Evolutionary conservation across 1,284 basidiomycete species (phyloP).

Genomic region (Rhizoctonia solani): DNA sequence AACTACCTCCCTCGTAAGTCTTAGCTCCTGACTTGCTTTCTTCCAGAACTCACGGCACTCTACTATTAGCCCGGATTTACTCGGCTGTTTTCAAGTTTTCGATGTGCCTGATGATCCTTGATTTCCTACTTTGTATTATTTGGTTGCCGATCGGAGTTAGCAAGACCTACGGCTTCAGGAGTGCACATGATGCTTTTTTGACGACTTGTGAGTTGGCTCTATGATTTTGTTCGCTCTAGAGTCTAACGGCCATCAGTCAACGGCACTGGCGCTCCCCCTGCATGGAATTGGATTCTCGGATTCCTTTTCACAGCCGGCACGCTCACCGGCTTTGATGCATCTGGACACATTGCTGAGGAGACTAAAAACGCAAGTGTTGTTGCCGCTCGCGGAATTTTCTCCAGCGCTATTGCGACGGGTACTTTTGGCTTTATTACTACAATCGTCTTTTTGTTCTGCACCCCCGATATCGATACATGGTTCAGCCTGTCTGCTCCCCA

Average conservation of each 20-base stretch:
- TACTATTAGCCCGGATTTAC: constrained; percentile 52
- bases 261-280: constrained; percentile 79
- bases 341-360: constrained; percentile 87
- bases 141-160: constrained; percentile 88
- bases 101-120: constrained; percentile 71
- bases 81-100: constrained; percentile 75
- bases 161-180: constrained; percentile 81
- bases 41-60: neutral
- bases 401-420: constrained; percentile 73
- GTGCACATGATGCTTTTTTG: constrained; percentile 78
- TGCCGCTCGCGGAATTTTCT: constrained; percentile 78
- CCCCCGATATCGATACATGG: constrained; percentile 71
- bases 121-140: constrained; percentile 81
- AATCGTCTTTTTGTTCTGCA: constrained; percentile 85
- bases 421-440: constrained; percentile 72
- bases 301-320: constrained; percentile 83
- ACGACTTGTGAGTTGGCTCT: constrained; percentile 63
- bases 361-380: constrained; percentile 82
- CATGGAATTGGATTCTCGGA: constrained; percentile 85
- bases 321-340: constrained; percentile 84
- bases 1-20: constrained; percentile 76
- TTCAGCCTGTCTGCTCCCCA: constrained; percentile 79
- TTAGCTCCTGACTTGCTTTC: neutral
- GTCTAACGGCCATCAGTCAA: constrained; percentile 60
- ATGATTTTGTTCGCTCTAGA: neutral